phyloP scores from a whole-genome alignment of 352 stramenopile genomes.

The Globisporangium ultimum region DNA sequence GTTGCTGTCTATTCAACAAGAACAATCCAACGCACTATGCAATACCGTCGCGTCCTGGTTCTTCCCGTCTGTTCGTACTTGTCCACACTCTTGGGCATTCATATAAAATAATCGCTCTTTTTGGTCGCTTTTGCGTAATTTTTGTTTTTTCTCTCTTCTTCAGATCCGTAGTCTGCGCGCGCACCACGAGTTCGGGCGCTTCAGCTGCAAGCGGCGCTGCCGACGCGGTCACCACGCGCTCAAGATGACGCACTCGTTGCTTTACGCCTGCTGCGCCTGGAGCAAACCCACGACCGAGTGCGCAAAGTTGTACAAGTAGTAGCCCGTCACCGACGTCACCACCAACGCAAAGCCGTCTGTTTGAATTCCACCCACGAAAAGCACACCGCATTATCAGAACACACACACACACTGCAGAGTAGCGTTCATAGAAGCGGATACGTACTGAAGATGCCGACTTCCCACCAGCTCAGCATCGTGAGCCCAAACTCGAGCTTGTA shows the following conservation, averaged over 20 bases:
- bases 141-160: too few species aligned
- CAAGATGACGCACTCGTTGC: neutral
- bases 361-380: neutral
- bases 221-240: neutral
- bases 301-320: constrained; percentile 75
- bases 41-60: too few species aligned
- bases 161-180: too few species aligned
- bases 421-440: constrained; percentile 11
- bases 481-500: constrained; percentile 89
- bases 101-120: too few species aligned
- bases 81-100: too few species aligned
- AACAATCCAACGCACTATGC: too few species aligned
- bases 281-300: constrained; percentile 45
- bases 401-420: neutral
- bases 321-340: constrained; percentile 63
- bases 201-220: neutral
- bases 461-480: constrained; percentile 79
- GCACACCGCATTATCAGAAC: neutral
- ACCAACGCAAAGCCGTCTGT: constrained; percentile 72
- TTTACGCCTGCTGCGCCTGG: constrained; percentile 15
- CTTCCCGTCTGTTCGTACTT: too few species aligned
- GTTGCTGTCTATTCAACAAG: too few species aligned
- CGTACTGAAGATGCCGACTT: constrained; percentile 83
- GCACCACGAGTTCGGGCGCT: too few species aligned
- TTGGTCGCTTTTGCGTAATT: too few species aligned